phyloP scores from a whole-genome alignment of 1,284 basidiomycete species.

The Apiotrichum brassicae region DNA sequence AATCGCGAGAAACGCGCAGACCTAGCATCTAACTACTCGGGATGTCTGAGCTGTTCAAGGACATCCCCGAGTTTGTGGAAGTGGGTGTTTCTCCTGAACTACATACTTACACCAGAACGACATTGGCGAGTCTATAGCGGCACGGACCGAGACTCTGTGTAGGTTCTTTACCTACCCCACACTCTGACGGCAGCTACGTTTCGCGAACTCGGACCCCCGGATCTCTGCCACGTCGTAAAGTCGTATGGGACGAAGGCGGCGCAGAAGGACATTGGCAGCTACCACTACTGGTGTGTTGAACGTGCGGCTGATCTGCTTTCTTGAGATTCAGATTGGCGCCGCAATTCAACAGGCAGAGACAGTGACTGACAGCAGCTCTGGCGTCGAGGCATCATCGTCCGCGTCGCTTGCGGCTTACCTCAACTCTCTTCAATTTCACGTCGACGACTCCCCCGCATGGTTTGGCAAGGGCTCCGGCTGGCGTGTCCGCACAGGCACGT shows the following conservation, averaged over 20 bases:
- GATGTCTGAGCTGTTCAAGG: constrained; percentile 53
- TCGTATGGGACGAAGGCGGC: constrained; percentile 68
- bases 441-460: constrained; percentile 89
- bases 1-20: no score
- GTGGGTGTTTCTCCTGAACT: constrained; percentile 39
- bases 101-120: constrained; percentile 60
- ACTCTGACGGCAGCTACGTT: constrained; percentile 64
- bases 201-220: constrained; percentile 92
- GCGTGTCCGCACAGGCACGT: constrained; percentile 90
- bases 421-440: constrained; percentile 90
- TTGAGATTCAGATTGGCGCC: no score
- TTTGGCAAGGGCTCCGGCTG: constrained; percentile 80
- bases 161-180: constrained; percentile 39
- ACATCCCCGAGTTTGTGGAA: constrained; percentile 66
- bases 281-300: constrained; percentile 61
- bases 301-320: no score
- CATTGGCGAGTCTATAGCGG: constrained; percentile 79
- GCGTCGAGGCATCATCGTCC: constrained; percentile 93
- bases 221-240: constrained; percentile 94
- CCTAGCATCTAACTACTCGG: constrained; percentile 1
- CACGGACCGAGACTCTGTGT: constrained; percentile 89
- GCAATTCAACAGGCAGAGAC: no score
- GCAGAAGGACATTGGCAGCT: constrained; percentile 84
- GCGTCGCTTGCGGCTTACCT: constrained; percentile 96
- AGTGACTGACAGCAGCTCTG: constrained; percentile 56